Evolutionary conservation across 148 eudicot species (phyloP).

Genomic region (Vaccinium darrowii): DNA sequence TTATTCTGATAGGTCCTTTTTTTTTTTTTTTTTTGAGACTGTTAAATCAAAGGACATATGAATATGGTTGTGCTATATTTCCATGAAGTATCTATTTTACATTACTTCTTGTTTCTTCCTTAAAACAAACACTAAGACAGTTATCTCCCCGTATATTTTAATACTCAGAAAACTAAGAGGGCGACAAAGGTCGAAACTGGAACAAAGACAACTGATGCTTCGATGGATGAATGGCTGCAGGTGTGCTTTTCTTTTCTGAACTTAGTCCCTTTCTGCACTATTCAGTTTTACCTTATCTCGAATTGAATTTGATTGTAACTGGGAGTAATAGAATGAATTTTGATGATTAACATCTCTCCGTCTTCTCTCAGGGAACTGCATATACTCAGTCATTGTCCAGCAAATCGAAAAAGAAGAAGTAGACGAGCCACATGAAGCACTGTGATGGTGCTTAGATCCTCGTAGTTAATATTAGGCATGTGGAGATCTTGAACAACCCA

Average conservation of each 20-base stretch:
- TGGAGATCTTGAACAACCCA: constrained; percentile 13
- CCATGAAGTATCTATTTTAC: not conserved
- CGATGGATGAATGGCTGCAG: constrained; percentile 97
- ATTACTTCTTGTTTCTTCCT: not conserved
- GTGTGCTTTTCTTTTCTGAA: constrained; percentile 32
- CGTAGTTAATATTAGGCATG: constrained; percentile 29
- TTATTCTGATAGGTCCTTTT: not conserved
- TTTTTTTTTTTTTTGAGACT: not conserved
- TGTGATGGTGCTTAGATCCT: constrained; percentile 29
- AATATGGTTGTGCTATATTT: not conserved
- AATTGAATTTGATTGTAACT: not conserved
- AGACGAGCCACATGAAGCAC: constrained; percentile 28
- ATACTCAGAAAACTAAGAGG: constrained; percentile 76
- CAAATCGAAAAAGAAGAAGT: constrained; percentile 90
- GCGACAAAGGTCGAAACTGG: constrained; percentile 95
- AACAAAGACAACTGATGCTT: constrained; percentile 75
- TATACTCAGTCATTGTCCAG: constrained; percentile 63
- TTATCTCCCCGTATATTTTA: not conserved
- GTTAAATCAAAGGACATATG: not conserved
- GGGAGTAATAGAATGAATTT: not conserved
- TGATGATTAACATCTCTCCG: constrained; percentile 6
- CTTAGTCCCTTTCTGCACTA: not conserved
- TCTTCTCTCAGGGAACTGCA: constrained; percentile 72
- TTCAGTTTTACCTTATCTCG: not conserved
- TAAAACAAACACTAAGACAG: not conserved